Base-by-base conservation (phyloP, 1,284 basidiomycete species). In the Boletus holoroseus region DNA sequence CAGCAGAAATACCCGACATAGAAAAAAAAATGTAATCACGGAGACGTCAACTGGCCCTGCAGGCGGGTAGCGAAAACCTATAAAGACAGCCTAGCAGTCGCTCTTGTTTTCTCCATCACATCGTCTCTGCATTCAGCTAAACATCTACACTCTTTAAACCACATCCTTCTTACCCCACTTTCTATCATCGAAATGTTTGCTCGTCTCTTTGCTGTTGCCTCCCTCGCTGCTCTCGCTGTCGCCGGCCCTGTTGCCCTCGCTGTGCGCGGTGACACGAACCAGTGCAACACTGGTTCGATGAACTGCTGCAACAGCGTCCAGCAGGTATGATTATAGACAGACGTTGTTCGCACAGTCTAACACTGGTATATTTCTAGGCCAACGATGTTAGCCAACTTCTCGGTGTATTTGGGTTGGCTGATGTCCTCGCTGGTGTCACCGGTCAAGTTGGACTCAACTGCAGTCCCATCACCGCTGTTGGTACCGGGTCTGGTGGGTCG, bases 201-300 rank as follows among this genome's bases (percentile, higher is more conserved):
- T 49, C 55, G 55, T 62, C 22, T 62, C 28, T 55, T 61, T 13
- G 59, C 51, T 11, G 41, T 59, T 47, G 59, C 50, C 16, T 48
- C 59, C 8, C 44, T 61, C n/a, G 60, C 24, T 55, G 55, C 51
- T 0, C 43, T 61, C 37, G 59, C 42, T 3, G 16, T 57, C 4
- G 55, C 60, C 9, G 7, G 49, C n/a, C 39, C 53, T 34, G 26
- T 46, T 34, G 44, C 39, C 7, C 31, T 61, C 20, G 32, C 22
- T 24, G 5, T 11, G 0, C 53, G 58, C 15, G 30, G 13, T 13
- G n/a, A n/a, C n/a, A 22, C 22, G 22, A 32, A 32, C 13, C 37
- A 50, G 26, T 60, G 58, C 37, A 41, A 40, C 49, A 59, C 42
- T 16, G 57, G 59, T 13, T 0, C 35, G 1, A 12, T 56, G 0